These are phyloP conservation scores for Phoma sp. DNA, from an alignment of 2,329 filamentous ascomycete species.

Conservation along the genomic window DNA sequence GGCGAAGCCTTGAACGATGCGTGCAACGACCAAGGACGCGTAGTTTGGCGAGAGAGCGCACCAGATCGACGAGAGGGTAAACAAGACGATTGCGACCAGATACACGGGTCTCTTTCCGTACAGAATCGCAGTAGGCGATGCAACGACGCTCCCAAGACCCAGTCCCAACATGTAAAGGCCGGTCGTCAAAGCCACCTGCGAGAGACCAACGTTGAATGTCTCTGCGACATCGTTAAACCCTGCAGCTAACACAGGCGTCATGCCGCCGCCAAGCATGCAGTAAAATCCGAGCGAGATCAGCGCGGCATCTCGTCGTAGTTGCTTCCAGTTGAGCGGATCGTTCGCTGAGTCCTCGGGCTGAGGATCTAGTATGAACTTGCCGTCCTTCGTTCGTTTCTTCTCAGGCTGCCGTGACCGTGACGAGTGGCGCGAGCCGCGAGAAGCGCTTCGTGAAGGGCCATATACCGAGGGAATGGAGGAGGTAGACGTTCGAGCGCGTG, in stretches of 20 bases:
- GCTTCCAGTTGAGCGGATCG: conserved; percentile 91
- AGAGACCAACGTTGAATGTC: conserved; percentile 69
- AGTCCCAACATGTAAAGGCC: conserved; percentile 94
- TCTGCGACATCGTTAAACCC: conserved; percentile 83
- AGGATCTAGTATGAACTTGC: conserved; percentile 84
- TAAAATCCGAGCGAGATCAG: conserved; percentile 86
- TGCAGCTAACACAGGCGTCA: conserved; percentile 87
- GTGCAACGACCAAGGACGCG: conserved; percentile 76
- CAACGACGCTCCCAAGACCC: conserved; percentile 81
- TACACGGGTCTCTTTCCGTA: conserved; percentile 93
- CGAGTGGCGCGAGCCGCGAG: conserved; percentile 32
- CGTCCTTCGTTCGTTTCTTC: conserved; percentile 81
- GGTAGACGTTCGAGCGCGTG: conserved; percentile 65
- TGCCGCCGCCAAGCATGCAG: conserved; percentile 91
- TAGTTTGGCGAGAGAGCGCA: conserved; percentile 85
- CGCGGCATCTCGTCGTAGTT: conserved; percentile 79
- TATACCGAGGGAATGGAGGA: conserved; percentile 56
- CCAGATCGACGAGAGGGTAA: conserved; percentile 80
- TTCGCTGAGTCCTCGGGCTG: conserved; percentile 91
- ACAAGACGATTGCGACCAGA: conserved; percentile 76
- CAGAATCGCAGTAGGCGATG: conserved; percentile 88
- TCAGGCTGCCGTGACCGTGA: conserved; percentile 38
- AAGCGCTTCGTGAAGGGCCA: conserved; percentile 25
- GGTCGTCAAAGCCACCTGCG: conserved; percentile 82
- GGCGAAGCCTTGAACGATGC: conserved; percentile 86